Percentiles rank a stretch among this genome's conserved stretches.
phyloP scores from a whole-genome alignment of 2,329 filamentous ascomycete genomes.

The Sarocladiaceae sp. region DNA sequence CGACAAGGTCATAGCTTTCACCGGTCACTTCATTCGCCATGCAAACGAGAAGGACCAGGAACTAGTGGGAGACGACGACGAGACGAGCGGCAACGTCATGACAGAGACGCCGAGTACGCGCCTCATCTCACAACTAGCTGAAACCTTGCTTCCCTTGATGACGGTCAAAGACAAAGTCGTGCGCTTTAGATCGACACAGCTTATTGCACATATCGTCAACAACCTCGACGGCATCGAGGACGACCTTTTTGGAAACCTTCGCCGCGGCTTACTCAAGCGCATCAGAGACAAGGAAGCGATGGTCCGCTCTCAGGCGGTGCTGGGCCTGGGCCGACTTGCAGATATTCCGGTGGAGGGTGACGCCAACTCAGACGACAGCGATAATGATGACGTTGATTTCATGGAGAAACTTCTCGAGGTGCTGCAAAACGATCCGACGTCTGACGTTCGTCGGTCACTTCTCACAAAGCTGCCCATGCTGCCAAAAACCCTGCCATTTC shows the following conservation, averaged over 20 bases:
- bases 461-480: slow-evolving; percentile 86
- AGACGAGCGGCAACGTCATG: slow-evolving; percentile 63
- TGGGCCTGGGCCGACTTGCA: slow-evolving; percentile 80
- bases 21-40: slow-evolving; percentile 78
- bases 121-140: slow-evolving; percentile 68
- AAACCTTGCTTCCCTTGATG: slow-evolving; percentile 67
- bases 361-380: slow-evolving; percentile 63
- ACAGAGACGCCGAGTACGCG: slow-evolving; percentile 80
- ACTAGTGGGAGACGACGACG: slow-evolving; percentile 51
- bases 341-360: slow-evolving; percentile 69
- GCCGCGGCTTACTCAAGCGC: slow-evolving; percentile 72
- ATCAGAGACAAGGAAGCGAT: slow-evolving; percentile 91
- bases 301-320: slow-evolving; percentile 84
- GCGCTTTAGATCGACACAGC: slow-evolving; percentile 81
- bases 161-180: slow-evolving; percentile 88
- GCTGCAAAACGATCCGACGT: slow-evolving; percentile 87
- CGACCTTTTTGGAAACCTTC: slow-evolving; percentile 77
- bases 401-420: slow-evolving; percentile 80
- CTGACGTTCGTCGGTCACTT: slow-evolving; percentile 83
- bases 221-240: slow-evolving; percentile 89
- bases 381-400: slow-evolving; percentile 58
- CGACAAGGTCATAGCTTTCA: slow-evolving; percentile 77
- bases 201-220: slow-evolving; percentile 87
- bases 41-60: slow-evolving; percentile 65
- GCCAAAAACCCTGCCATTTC: slow-evolving; percentile 73